Evolutionary conservation across 768 basidiomycete genomes (phyloP).

Genomic region (Macrolepiota fuliginosa): DNA sequence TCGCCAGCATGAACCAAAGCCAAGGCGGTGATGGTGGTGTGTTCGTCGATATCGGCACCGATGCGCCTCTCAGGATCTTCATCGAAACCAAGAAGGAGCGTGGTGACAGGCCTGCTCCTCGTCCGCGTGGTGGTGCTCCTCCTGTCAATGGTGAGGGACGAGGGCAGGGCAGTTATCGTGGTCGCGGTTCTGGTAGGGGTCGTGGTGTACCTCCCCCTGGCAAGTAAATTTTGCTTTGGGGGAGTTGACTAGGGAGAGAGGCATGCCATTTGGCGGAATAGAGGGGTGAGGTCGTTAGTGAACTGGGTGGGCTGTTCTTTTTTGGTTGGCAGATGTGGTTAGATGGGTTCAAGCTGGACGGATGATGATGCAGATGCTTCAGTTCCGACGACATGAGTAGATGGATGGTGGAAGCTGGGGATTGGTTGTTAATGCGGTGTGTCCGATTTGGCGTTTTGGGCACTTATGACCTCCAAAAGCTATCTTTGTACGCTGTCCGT

Average conservation of each 20-base stretch:
- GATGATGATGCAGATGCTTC: not conserved
- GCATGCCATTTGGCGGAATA: not conserved
- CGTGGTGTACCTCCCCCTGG: slow-evolving; percentile 23
- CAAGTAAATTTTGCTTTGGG: not conserved
- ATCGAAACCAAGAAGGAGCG: slow-evolving; percentile 94
- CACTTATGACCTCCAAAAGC: slow-evolving; percentile 2
- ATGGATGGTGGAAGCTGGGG: not conserved
- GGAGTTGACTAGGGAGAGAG: not conserved
- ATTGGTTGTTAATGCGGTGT: not conserved
- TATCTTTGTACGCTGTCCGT: slow-evolving; percentile 6
- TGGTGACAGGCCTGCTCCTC: slow-evolving; percentile 75
- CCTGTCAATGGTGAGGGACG: slow-evolving; percentile 48
- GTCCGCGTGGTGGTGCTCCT: slow-evolving; percentile 62
- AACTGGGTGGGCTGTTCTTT: not conserved
- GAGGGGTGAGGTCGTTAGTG: not conserved
- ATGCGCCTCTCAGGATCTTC: slow-evolving; percentile 52
- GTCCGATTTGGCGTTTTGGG: not conserved
- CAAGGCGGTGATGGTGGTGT: slow-evolving; percentile 92
- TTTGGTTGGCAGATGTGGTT: slow-evolving; percentile 4
- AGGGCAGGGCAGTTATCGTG: slow-evolving; percentile 21
- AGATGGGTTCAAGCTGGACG: not conserved
- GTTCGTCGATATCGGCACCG: slow-evolving; percentile 65
- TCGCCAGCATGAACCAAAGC: slow-evolving; percentile 55
- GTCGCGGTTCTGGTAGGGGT: slow-evolving; percentile 27
- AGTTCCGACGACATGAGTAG: not conserved